A percentile compares a stretch with the other conserved stretches of the same genome.
Evolutionary conservation across 495 filamentous ascomycete species (phyloP).

Genomic region (Trypethelium eluteriae): DNA sequence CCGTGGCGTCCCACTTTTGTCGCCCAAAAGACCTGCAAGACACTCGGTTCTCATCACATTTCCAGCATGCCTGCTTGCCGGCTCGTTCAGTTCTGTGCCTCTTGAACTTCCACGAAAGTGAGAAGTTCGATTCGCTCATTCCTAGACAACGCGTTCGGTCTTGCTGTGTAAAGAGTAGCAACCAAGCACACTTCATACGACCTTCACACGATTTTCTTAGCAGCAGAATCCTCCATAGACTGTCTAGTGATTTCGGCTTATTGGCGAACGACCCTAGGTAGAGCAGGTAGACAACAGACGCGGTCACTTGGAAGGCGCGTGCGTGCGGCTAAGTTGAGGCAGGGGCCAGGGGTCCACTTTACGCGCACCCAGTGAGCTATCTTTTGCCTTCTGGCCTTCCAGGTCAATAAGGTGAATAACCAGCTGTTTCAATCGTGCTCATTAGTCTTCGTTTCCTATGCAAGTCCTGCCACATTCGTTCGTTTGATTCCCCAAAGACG

Average conservation of each 20-base stretch:
- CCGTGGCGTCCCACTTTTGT: neutral
- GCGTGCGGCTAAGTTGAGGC: neutral
- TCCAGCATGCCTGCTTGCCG: neutral
- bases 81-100: neutral
- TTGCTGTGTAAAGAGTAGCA: neutral
- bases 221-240: no score
- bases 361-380: neutral
- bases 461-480: neutral
- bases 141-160: neutral
- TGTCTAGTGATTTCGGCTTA: no score
- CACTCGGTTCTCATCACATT: slow-evolving; percentile 1
- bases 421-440: neutral
- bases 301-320: neutral
- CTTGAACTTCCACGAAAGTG: neutral
- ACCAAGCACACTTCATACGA: neutral
- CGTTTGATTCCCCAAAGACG: neutral
- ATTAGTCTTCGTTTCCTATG: neutral
- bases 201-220: no score
- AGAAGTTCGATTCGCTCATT: neutral
- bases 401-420: neutral
- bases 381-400: neutral
- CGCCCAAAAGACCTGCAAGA: neutral
- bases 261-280: no score
- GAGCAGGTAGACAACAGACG: no score
- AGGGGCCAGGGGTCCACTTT: neutral